These are phyloP conservation scores for Erucastrum elatum DNA, from an alignment of 345 rosid species.

Conservation along the genomic window DNA sequence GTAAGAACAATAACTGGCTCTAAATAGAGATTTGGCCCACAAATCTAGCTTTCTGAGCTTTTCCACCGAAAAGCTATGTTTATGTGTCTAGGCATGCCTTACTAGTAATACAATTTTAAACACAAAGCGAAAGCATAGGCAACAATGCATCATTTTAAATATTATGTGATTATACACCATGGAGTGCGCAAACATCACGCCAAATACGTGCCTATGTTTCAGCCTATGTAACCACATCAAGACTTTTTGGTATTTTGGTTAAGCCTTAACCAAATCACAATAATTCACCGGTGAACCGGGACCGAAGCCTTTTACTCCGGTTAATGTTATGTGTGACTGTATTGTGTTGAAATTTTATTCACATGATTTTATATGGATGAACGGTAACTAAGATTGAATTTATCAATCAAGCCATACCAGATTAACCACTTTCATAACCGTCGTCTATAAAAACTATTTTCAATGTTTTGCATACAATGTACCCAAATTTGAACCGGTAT, in stretches of 20 bases:
- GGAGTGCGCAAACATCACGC: constrained; percentile 30
- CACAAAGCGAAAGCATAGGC: constrained; percentile 12
- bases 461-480: not conserved
- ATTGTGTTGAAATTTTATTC: not conserved
- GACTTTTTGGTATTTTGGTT: not conserved
- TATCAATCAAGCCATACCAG: not conserved
- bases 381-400: not conserved
- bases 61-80: constrained; percentile 2
- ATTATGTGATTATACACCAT: not conserved
- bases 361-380: not conserved
- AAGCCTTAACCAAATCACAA: constrained; percentile 11
- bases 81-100: not conserved
- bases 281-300: not conserved
- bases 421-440: not conserved
- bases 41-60: not conserved
- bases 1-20: not conserved
- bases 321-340: not conserved
- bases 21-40: not conserved
- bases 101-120: not conserved
- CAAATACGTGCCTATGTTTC: constrained; percentile 16
- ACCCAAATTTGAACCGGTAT: not conserved
- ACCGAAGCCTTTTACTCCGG: not conserved
- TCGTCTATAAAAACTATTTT: not conserved
- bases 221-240: not conserved
- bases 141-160: constrained; percentile 12